Evolutionary conservation across 805 yeast genomes (phyloP), one percentile per base, ranked within the genome.

Genomic region (Yueomyces sp.): DNA sequence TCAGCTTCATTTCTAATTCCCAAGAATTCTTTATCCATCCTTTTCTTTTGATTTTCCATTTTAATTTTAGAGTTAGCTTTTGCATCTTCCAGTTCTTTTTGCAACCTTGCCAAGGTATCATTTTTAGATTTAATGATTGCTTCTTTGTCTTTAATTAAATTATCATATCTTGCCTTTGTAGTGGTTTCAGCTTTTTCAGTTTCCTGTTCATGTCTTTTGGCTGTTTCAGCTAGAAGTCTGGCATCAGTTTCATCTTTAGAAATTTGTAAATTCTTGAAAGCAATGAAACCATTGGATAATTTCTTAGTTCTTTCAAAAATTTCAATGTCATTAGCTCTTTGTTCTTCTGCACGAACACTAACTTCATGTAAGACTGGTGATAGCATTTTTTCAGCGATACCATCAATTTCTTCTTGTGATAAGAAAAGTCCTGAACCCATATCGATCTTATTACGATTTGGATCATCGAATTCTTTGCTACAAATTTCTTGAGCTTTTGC

Each of bases 371-470:
- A 67, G 4, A 90, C 87, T 6, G 98, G 98, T 51, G 74, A 71
- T 45, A 92, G 95, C 55, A 84, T 70, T 40, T 78, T 72, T 47
- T 77, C 66, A 26, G 98, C 97, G 67, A 90, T 74, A 42, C 72
- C 72, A 49, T 85, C 81, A 48, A 92, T 75, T 55, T 88, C 96
- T 26, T 69, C 73, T 47, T 73, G 81, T 37, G 83, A 69, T 73
- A 90, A 76, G 55, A 72, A 75, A 45, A 85, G 70, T 2, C 96
- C 97, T 49, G 94, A 95, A 47, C 98, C 98, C 49, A 90, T 65
- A 55, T 85, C 72, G 53, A 86, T 68, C 59, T 79, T 74, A 49
- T 79, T 77, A 42, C 53, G 58, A 48, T 66, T 58, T 48, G 70
- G 68, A 41, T 56, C 52, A 40, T 57, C 56, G 42, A 72, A 56